Evolutionary conservation across 1,284 basidiomycete species (phyloP), one percentile per base, ranked within the genome.

Genomic region (Laetiporus sulphureus): DNA sequence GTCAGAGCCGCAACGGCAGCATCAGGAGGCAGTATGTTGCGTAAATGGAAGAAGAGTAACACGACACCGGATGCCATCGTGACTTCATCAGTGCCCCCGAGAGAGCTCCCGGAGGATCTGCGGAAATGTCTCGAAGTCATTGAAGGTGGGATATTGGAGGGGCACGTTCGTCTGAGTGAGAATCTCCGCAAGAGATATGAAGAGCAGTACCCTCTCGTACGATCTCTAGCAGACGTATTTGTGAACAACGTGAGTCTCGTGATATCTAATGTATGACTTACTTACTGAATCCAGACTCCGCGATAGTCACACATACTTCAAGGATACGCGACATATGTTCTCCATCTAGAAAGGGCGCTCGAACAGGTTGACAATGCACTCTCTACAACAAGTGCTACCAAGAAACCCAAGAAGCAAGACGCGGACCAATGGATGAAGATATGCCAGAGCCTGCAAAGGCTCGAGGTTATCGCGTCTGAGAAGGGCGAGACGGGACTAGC

Each of bases 401-500:
- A 89, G 62, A 81, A 86, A 57, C 77, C 82, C 32, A 84, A 85
- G 61, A 87, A 88, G 55, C 78, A 85, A 53, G 83, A 90, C 47
- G 74, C 76, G 1, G 79, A 76, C 5, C 84, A 90, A 54, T 83
- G 81, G 77, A 63, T 82, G 51, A 85, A 79, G 56, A 74, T 89
- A 33, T 83, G 82, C 69, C 73, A 77, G 51, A 71, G 74, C 46
- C 62, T 90, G 45, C 77, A 82, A 55, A 75, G 74, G 32, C 73
- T 96, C 12, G 95, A 98, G 63, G 76, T 84, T 48, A 66, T 71
- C 21, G 89, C 95, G 0, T 72, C 73, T 16, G 85, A 90, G 47
- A 86, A 87, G 58, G 93, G 91, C 50, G 93, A 97, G 66, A 91
- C 90, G 2, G 91, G 92, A 0, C 72, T 99, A 32, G 83, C 90